These are phyloP conservation scores for Nepenthes gracilis DNA, from an alignment of 148 eudicot species.

Conservation along the genomic window DNA sequence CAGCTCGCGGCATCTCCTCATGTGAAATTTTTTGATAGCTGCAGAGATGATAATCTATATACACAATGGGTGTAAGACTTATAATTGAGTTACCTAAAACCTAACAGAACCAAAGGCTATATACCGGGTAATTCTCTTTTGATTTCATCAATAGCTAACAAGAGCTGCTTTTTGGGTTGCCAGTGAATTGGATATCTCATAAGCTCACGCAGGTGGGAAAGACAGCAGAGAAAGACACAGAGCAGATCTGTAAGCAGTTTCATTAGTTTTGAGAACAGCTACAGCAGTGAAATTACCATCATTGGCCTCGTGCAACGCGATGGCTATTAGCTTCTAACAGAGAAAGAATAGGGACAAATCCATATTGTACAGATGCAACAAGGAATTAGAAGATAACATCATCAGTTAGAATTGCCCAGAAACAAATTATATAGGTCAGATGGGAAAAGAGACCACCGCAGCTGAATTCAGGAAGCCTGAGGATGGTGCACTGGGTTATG, in stretches of 20 bases:
- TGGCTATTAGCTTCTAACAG: not conserved
- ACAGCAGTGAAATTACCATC: slow-evolving; percentile 37
- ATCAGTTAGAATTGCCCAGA: not conserved
- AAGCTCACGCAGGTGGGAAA: slow-evolving; percentile 69
- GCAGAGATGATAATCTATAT: too few relatives aligned
- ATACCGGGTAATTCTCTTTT: too few relatives aligned
- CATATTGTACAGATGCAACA: not conserved
- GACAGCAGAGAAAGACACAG: slow-evolving; percentile 32
- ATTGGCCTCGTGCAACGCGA: slow-evolving; percentile 31
- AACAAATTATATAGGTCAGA: not conserved
- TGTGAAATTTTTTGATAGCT: too few relatives aligned
- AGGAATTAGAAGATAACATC: not conserved
- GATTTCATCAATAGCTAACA: too few relatives aligned
- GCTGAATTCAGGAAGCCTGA: too few relatives aligned
- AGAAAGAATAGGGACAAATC: not conserved
- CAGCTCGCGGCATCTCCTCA: too few relatives aligned
- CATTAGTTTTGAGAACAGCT: slow-evolving; percentile 30
- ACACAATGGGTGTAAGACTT: too few relatives aligned
- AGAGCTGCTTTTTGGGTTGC: slow-evolving; percentile 3
- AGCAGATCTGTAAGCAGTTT: slow-evolving; percentile 37
- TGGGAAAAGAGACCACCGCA: too few relatives aligned
- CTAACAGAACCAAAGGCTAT: too few relatives aligned
- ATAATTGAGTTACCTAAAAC: too few relatives aligned
- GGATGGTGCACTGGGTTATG: too few relatives aligned
- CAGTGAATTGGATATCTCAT: slow-evolving; percentile 62